phyloP scores from a whole-genome alignment of 2,329 filamentous ascomycete species.

The Mollisiaceae sp. region DNA sequence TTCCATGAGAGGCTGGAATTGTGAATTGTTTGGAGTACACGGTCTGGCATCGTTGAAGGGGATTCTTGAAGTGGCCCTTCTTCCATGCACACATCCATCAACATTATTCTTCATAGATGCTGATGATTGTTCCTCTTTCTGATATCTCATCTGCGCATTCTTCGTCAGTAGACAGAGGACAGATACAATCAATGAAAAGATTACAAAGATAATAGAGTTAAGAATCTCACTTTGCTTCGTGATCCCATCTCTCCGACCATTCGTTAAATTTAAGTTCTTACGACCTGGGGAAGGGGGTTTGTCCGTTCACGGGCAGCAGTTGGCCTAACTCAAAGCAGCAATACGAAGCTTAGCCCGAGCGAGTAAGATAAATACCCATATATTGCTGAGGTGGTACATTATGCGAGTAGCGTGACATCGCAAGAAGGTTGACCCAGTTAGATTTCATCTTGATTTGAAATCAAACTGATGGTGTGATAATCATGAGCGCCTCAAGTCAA shows the following conservation, averaged over 20 bases:
- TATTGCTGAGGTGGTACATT: neutral
- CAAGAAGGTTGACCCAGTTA: too few species aligned
- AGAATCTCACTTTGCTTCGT: neutral
- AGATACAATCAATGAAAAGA: slow-evolving; percentile 1
- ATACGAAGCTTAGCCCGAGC: neutral
- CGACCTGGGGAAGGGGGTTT: neutral
- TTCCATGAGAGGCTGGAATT: slow-evolving; percentile 26
- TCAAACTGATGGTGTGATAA: neutral
- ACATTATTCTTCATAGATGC: neutral
- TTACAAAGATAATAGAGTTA: neutral
- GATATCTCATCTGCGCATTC: slow-evolving; percentile 3
- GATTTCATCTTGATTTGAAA: neutral
- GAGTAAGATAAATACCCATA: neutral
- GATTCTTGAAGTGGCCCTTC: slow-evolving; percentile 16
- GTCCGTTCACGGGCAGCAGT: neutral
- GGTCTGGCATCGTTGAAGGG: slow-evolving; percentile 34
- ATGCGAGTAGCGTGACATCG: too few species aligned
- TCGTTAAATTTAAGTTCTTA: neutral
- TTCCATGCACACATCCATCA: slow-evolving; percentile 3
- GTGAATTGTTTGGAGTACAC: slow-evolving; percentile 39
- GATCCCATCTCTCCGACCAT: neutral
- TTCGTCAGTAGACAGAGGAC: neutral
- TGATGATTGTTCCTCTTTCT: neutral
- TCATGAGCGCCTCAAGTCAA: neutral
- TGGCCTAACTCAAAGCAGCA: neutral